Percentiles rank a stretch among this genome's conserved stretches.
phyloP scores from a whole-genome alignment of 1,139 yeast species.

The Pichia norvegensis region DNA sequence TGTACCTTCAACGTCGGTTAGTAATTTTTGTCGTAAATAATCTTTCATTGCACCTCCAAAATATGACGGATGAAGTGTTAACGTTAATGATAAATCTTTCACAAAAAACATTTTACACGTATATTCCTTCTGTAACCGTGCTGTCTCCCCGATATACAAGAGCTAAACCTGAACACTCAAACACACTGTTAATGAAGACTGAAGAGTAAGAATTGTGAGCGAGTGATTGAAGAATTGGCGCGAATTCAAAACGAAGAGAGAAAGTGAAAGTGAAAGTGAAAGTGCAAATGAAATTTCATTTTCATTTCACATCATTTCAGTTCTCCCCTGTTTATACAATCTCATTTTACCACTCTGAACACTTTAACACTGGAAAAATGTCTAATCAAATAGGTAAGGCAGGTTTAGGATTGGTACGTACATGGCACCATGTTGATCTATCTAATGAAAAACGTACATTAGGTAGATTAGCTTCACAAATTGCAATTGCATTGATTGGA shows the following conservation, averaged over 20 bases:
- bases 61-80: slow-evolving; percentile 93
- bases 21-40: slow-evolving; percentile 75
- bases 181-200: too few relatives aligned
- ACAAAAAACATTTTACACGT: slow-evolving; percentile 29
- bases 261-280: too few relatives aligned
- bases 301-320: neutral
- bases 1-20: slow-evolving; percentile 96
- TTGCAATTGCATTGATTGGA: slow-evolving; percentile 85
- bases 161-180: too few relatives aligned
- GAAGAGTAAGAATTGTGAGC: too few relatives aligned
- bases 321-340: too few relatives aligned
- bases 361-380: too few relatives aligned
- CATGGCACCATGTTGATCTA: slow-evolving; percentile 95
- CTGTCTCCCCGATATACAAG: too few relatives aligned
- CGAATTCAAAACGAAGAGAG: too few relatives aligned
- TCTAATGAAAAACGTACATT: slow-evolving; percentile 77
- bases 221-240: too few relatives aligned
- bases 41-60: slow-evolving; percentile 98
- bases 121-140: neutral
- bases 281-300: too few relatives aligned
- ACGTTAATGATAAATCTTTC: slow-evolving; percentile 84
- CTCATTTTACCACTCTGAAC: neutral
- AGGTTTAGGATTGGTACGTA: slow-evolving; percentile 50
- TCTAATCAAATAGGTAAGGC: slow-evolving; percentile 49
- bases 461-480: slow-evolving; percentile 86